Evolutionary conservation across 106 monocot genomes (phyloP), one percentile per base, ranked within the genome.

Genomic region (Dendrobium nobile): DNA sequence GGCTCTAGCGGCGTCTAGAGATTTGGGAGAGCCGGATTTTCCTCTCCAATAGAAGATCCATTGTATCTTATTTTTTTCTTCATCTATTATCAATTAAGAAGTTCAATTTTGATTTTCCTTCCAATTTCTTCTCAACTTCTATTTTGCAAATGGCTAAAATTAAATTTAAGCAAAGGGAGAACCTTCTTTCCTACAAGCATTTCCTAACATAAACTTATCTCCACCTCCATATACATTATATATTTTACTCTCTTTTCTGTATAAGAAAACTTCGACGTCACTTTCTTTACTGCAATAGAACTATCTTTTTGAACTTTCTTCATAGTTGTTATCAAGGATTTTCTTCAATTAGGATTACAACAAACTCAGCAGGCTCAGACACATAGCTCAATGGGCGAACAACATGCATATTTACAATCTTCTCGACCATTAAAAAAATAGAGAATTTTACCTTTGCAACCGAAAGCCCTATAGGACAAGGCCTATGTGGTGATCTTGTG

Each of bases 401-500:
- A 15, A 37, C 33, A 70, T 67, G 33, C 11, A 70, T 70, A 37
- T 16, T 70, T 70, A 9, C 70, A 70, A 13, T 28, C 27, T 4
- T 31, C 70, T 70, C 31, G 9, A 13, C 70, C 2, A 70, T 70
- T n/a, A 70, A 64, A 72, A 37, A 37, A 9, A 40, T 72, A 3
- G 33, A 72, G 13, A 74, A 74, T 76, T n/a, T 86, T 88, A 93
- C 98, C 91, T 98, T 98, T 64, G 98, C 98, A 84, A 95, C 95
- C 75, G 91, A 89, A 45, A 98, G 92, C 81, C 98, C 98, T 83
- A 98, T 91, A 27, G 98, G 98, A 87, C 95, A 91, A 75, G 98
- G 98, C 28, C 98, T 79, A 82, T 98, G 98, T 42, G 98, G 98
- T 22, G 95, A 98, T 84, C 98, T 91, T 75, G 98, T 98, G 47